Evolutionary conservation across 169 alveolate species (phyloP).

Genomic region (Babesia caballi): DNA sequence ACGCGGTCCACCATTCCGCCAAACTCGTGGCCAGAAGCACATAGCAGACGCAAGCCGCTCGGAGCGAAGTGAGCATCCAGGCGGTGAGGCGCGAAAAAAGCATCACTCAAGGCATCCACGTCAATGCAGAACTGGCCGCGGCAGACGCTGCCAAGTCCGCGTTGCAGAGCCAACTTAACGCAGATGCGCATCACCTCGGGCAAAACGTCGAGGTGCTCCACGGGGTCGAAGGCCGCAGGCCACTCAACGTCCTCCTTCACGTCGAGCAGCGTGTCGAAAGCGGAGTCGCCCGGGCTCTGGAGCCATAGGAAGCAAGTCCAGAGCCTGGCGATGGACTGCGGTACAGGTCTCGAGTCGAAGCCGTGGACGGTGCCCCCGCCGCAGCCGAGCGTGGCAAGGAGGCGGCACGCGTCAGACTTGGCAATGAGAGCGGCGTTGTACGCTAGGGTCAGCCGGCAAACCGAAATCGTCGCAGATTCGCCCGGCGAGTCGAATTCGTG

Average conservation of each 20-base stretch:
- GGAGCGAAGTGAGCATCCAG: not conserved
- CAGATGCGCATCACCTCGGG: slow-evolving; percentile 4
- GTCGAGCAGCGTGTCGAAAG: not conserved
- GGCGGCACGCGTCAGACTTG: slow-evolving; percentile 10
- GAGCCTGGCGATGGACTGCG: not conserved
- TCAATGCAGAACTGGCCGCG: slow-evolving; percentile 19
- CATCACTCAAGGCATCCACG: slow-evolving; percentile 8
- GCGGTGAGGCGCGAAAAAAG: not conserved
- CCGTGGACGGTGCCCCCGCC: not conserved
- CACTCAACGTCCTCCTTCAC: not conserved
- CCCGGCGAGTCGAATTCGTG: not conserved
- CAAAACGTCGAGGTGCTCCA: slow-evolving; percentile 4
- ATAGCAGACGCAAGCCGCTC: not conserved
- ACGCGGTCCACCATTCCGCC: slow-evolving; percentile 35
- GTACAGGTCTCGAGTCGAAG: not conserved
- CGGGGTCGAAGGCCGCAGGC: not conserved
- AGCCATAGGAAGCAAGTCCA: not conserved
- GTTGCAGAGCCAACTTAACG: not conserved
- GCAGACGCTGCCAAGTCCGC: not conserved
- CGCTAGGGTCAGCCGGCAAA: not conserved
- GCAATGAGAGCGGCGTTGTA: slow-evolving; percentile 11
- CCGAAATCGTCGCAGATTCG: not conserved
- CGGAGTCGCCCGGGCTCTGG: not conserved
- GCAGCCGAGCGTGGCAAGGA: not conserved
- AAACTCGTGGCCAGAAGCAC: slow-evolving; percentile 9